Evolutionary conservation across 192 early-diverging fungal species (phyloP), one percentile per base, ranked within the genome.

Genomic region (Spizellomyces punctatus): DNA sequence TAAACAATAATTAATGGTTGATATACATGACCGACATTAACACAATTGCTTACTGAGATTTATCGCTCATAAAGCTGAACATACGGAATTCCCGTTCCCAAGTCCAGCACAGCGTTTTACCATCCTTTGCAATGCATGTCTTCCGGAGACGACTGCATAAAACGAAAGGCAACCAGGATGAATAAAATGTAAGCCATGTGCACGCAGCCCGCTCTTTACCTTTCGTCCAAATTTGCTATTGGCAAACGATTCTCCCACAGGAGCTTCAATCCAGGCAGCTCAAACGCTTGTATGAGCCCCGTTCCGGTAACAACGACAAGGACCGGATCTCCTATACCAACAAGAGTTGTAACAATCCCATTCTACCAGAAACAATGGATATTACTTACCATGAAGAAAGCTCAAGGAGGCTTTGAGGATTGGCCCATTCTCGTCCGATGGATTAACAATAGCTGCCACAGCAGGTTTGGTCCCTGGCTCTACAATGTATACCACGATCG

Each of bases 201-300:
- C 3, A 36, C 27, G 27, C 27, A 36, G 27, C 3, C 27, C 27
- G 27, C 27, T 36, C 27, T 36, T 36, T 36, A 36, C 27, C 27
- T 36, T 36, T 36, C 27, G 27, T 36, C 27, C 27, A 36, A 19
- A 56, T 56, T 22, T n/a, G 5, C 54, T 17, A 64, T 14, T 10
- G 71, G 64, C 46, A 71, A 22, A 9, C 12, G 6, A 16, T 21
- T 58, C 36, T 44, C 60, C 76, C 64, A 72, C 8, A 70, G 6
- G 49, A 50, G 46, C 43, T 70, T 44, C 56, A 74, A 59, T 8
- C 59, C 64, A 42, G 72, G 77, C 61, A 74, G 27, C 47, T 66
- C 63, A 19, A 78, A 46, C 52, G 66, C 64, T 36, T 71, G 21
- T 36, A 78, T 63, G 12, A 10, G 43, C 22, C 52, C 77, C 12